Percentiles rank a stretch among this genome's conserved stretches.
Conservation (phyloP, 2,329 filamentous ascomycete species). For the Fusarium piperis region DNA sequence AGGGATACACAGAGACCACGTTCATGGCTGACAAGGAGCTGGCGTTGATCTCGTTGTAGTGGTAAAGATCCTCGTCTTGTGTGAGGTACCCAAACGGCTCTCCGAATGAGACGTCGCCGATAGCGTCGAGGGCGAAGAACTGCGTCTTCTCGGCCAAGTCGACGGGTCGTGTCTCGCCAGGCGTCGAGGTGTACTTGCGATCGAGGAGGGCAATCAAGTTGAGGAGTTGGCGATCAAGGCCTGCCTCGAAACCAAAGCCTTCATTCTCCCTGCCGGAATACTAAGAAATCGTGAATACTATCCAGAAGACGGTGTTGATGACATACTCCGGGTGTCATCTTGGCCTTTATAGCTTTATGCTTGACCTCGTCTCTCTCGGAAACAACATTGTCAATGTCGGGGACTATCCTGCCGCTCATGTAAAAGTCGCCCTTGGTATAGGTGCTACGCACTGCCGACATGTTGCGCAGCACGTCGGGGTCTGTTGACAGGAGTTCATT, state of each 20-base stretch:
- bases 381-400: slow-evolving; percentile 63
- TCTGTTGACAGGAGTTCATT: slow-evolving; percentile 54
- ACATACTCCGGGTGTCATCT: slow-evolving; percentile 56
- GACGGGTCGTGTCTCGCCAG: slow-evolving; percentile 48
- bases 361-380: slow-evolving; percentile 58
- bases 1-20: slow-evolving; percentile 49
- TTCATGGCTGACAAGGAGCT: slow-evolving; percentile 52
- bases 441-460: slow-evolving; percentile 49
- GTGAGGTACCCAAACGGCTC: slow-evolving; percentile 61
- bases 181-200: slow-evolving; percentile 56
- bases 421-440: slow-evolving; percentile 57
- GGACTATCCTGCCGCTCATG: slow-evolving; percentile 60
- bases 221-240: slow-evolving; percentile 51
- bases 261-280: slow-evolving; percentile 62
- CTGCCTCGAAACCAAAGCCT: slow-evolving; percentile 52
- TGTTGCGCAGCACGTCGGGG: slow-evolving; percentile 50
- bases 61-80: slow-evolving; percentile 58
- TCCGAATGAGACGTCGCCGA: slow-evolving; percentile 63
- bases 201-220: slow-evolving; percentile 57
- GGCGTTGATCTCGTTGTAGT: slow-evolving; percentile 56
- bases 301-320: background rate
- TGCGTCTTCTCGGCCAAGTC: slow-evolving; percentile 62
- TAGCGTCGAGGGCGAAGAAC: slow-evolving; percentile 64
- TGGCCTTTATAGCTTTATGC: slow-evolving; percentile 56
- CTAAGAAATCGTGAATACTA: slow-evolving; percentile 41